A percentile compares a stretch with the other conserved stretches of the same genome.
These are phyloP conservation scores for Blastobotrys capitulatus DNA, from an alignment of 1,139 yeast species.

Conservation along the genomic window DNA sequence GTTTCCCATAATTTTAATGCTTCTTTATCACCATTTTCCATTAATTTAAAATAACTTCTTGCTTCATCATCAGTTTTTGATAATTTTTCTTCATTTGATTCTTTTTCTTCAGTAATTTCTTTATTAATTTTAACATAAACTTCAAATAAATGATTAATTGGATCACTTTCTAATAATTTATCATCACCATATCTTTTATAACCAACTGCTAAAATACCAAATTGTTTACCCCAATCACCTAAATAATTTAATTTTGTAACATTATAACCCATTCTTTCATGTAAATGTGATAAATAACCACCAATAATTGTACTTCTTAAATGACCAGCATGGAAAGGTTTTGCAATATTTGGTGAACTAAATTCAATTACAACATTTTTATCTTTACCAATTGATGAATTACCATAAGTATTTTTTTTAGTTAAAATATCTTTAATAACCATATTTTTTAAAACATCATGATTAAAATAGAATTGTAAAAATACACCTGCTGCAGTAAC, in stretches of 20 bases:
- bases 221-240: conserved; percentile 99
- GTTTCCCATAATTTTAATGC: conserved; percentile 78
- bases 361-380: conserved; percentile 80
- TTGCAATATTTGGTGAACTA: conserved; percentile 97
- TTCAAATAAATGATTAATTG: conserved; percentile 91
- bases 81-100: conserved; percentile 39
- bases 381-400: conserved; percentile 66
- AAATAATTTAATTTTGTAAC: conserved; percentile 87
- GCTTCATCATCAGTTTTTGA: conserved; percentile 71
- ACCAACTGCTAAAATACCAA: conserved; percentile 93
- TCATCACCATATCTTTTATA: conserved; percentile 80
- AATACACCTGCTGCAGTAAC: conserved; percentile 88
- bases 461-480: conserved; percentile 79
- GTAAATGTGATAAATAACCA: conserved; percentile 87
- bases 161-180: conserved; percentile 64
- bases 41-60: conserved; percentile 75
- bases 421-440: conserved; percentile 68
- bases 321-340: conserved; percentile 99
- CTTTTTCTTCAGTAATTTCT: conserved; percentile 75
- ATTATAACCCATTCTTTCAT: conserved; percentile 86
- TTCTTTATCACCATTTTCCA: conserved; percentile 90
- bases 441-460: conserved; percentile 56
- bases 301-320: conserved; percentile 97
- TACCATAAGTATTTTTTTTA: conserved; percentile 61
- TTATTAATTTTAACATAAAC: conserved; percentile 86